Evolutionary conservation across 495 filamentous ascomycete species (phyloP).

Genomic region (Hypoxylon subgilvum): DNA sequence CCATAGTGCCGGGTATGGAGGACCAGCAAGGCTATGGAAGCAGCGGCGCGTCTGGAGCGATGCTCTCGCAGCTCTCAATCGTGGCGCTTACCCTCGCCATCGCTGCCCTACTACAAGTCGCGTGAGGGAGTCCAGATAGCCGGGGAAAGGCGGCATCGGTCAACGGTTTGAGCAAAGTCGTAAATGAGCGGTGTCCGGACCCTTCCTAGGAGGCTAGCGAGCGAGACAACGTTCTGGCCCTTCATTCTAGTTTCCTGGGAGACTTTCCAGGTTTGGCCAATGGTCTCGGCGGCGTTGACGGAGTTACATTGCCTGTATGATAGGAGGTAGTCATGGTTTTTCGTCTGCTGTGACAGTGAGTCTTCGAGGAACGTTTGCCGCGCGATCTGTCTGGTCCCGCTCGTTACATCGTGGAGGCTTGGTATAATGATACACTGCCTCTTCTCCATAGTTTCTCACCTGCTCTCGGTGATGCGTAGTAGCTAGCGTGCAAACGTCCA

Average conservation of each 20-base stretch:
- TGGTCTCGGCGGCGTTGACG: too few relatives aligned
- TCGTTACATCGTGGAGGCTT: too few relatives aligned
- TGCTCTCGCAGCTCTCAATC: background rate
- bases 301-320: conserved; percentile 4
- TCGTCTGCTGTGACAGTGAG: background rate
- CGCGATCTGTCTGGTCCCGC: too few relatives aligned
- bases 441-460: background rate
- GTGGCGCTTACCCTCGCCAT: conserved; percentile 6
- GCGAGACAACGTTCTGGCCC: background rate
- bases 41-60: background rate
- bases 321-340: conserved; percentile 2
- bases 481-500: background rate
- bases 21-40: background rate
- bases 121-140: background rate
- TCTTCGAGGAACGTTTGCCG: conserved; percentile 1
- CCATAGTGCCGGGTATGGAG: conserved; percentile 4
- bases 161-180: too few relatives aligned
- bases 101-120: background rate
- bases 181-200: too few relatives aligned
- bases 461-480: background rate
- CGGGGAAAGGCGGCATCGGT: too few relatives aligned
- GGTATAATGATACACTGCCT: conserved; percentile 1
- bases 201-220: too few relatives aligned
- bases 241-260: background rate
- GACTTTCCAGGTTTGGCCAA: background rate